Base-by-base conservation (phyloP, 306 rosid genomes). In the Luffa acutangula region DNA sequence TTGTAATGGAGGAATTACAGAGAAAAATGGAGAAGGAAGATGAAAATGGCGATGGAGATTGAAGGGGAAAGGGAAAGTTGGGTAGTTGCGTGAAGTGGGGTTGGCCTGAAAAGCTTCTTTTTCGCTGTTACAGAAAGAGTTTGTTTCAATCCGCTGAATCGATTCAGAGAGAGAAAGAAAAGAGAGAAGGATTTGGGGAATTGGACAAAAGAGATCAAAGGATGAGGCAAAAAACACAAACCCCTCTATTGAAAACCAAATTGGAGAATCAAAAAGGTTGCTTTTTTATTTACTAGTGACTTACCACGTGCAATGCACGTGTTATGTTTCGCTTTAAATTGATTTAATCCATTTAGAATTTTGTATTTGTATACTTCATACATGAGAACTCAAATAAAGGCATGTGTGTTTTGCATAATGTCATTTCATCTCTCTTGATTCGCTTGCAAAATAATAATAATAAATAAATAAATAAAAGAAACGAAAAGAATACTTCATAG, bases 121-220 rank as follows among this genome's bases (percentile, higher is more conserved):
- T 73, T 31, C 53, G 75, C 54, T 69, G 75, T 8, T 37, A 9
- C 48, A 66, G 20, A 73, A 1, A 49, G 59, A 53, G 78, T 52
- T 36, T 52, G 78, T 75, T 72, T 75, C 64, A 75, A 75, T 75
- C 78, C 18, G 31, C 33, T 51, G 59, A 52, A 75, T 75, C 34
- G 33, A 75, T 52, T 7, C 3, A 20, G 63, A 34, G 45, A n/a
- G 31, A 56, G 9, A n/a, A 11, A 25, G 9, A 12, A 65, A 1
- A 18, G 75, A 73, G 78, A 33, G 12, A 10, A 49, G 45, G 45
- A 48, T 7, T 33, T 48, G 43, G 43, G 43, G 57, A 71, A 71
- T 46, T 46, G 11, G 57, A 71, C 57, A 71, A 42, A 69, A 12
- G 3, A 2, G 13, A 65, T 15, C 25, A 65, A 65, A 65, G 73